These are phyloP conservation scores for Leccinum solheimii DNA, from an alignment of 1,284 basidiomycete species.

Conservation along the genomic window DNA sequence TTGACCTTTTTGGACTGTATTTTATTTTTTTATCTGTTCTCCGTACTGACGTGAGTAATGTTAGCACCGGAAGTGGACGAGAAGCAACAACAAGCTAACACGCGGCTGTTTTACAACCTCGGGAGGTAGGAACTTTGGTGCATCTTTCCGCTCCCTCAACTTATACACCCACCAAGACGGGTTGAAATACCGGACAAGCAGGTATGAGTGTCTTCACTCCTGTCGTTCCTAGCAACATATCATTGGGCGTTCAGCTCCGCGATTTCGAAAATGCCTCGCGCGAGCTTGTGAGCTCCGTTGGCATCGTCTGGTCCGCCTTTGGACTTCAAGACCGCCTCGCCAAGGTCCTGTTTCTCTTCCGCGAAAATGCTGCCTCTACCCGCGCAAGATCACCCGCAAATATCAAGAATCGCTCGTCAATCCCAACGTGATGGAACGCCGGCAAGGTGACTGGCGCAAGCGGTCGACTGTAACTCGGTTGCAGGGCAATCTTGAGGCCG, in stretches of 20 bases:
- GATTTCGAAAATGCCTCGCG: slow-evolving; percentile 37
- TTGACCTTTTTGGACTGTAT: not conserved
- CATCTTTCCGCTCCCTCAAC: not conserved
- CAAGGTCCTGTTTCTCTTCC: slow-evolving; percentile 35
- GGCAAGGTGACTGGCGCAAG: slow-evolving; percentile 21
- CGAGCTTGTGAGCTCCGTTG: slow-evolving; percentile 37
- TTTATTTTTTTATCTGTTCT: not conserved
- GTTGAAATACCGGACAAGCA: slow-evolving; percentile 36
- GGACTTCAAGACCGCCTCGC: slow-evolving; percentile 34
- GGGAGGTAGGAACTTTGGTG: slow-evolving; percentile 18
- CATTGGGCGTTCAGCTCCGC: slow-evolving; percentile 23
- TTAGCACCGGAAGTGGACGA: slow-evolving; percentile 26
- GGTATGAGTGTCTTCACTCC: slow-evolving; percentile 15
- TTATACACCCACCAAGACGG: slow-evolving; percentile 19
- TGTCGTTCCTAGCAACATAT: not conserved
- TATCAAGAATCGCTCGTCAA: slow-evolving; percentile 29
- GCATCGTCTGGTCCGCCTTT: slow-evolving; percentile 35
- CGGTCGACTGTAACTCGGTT: slow-evolving; percentile 16
- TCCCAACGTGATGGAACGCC: slow-evolving; percentile 33
- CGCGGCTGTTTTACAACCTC: slow-evolving; percentile 26
- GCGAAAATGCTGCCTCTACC: slow-evolving; percentile 38
- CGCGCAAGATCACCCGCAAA: slow-evolving; percentile 30
- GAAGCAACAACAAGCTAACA: slow-evolving; percentile 25
- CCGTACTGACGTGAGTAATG: not conserved
- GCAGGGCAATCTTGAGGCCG: slow-evolving; percentile 29